A percentile compares a stretch with the other conserved stretches of the same genome.
These are phyloP conservation scores for Ziziphus jujuba DNA, from an alignment of 306 rosid genomes.

Conservation along the genomic window DNA sequence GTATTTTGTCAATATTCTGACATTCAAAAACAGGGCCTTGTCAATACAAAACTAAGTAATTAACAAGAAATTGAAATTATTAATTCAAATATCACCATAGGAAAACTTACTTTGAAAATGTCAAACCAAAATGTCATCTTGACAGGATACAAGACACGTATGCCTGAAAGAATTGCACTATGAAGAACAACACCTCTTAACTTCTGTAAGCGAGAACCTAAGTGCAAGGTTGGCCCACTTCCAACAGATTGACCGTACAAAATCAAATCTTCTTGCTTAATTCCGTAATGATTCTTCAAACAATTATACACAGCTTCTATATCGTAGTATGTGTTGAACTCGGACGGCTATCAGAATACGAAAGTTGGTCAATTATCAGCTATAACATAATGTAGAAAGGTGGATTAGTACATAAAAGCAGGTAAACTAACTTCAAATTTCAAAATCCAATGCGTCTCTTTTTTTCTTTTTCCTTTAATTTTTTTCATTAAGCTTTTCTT, in stretches of 20 bases:
- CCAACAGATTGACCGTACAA: conserved; percentile 98
- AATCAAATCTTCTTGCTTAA: conserved; percentile 86
- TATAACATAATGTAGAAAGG: conserved; percentile 12
- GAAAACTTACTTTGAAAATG: conserved; percentile 78
- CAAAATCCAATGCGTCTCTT: conserved; percentile 20
- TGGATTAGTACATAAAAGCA: background rate
- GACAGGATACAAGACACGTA: conserved; percentile 89
- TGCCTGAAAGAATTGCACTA: conserved; percentile 95
- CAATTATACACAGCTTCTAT: conserved; percentile 95
- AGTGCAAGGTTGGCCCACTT: conserved; percentile 91
- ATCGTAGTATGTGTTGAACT: conserved; percentile 88
- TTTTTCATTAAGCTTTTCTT: conserved; percentile 3
- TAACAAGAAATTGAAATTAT: conserved; percentile 1
- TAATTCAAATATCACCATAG: conserved; percentile 12
- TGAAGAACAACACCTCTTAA: conserved; percentile 97
- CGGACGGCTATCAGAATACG: conserved; percentile 68
- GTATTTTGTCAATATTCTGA: conserved; percentile 97
- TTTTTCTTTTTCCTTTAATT: background rate
- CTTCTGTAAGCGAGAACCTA: conserved; percentile 71
- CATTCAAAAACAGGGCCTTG: conserved; percentile 24
- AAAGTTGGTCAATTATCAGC: conserved; percentile 35
- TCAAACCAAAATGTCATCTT: conserved; percentile 97
- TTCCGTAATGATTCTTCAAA: conserved; percentile 68
- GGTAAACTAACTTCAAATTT: background rate
- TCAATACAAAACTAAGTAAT: conserved; percentile 24